Evolutionary conservation across 345 rosid species (phyloP), one percentile per base, ranked within the genome.

Genomic region (Hibiscus tridactylites): DNA sequence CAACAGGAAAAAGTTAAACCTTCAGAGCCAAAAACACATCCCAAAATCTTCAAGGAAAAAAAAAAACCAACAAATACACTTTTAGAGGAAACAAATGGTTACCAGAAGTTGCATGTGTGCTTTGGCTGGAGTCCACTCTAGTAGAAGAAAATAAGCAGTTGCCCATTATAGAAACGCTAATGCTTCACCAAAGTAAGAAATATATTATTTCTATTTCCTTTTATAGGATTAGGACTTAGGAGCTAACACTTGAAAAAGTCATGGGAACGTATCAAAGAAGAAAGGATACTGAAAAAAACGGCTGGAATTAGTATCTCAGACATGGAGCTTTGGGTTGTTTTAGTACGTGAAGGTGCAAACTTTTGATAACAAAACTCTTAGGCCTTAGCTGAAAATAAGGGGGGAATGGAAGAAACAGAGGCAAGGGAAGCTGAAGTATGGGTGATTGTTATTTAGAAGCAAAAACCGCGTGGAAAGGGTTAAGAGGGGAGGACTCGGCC

Each of bases 131-230:
- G 49, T 87, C 82, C 37, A 87, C 91, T 84, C 77, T 85, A 70
- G 90, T 87, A 42, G 92, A 82, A 75, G 90, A 89, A 82, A 47
- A 79, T 59, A 87, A 75, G 74, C 92, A 91, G 81, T 91, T 91
- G 7, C 97, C 97, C 97, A 89, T 91, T 35, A 59, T 59, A 26
- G 3, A 35, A 50, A 65, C 12, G 44, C 33, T 21, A 44, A 5
- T 19, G 12, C 68, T 44, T 65, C 71, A 61, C 31, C 28, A 9
- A 15, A 57, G n/a, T n/a, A 31, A 42, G n/a, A 26, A 13, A 5
- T 26, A 4, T 52, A 16, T 19, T 13, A 12, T 13, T 26, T 12
- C 12, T 26, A 26, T n/a, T 15, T 50, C 31, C 24, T 2, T 29
- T 29, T 67, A 28, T 15, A 13, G 21, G 24, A 21, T 21, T 21